Evolutionary conservation across 129 eudicot genomes (phyloP).

Genomic region (Tanacetum coccineum): DNA sequence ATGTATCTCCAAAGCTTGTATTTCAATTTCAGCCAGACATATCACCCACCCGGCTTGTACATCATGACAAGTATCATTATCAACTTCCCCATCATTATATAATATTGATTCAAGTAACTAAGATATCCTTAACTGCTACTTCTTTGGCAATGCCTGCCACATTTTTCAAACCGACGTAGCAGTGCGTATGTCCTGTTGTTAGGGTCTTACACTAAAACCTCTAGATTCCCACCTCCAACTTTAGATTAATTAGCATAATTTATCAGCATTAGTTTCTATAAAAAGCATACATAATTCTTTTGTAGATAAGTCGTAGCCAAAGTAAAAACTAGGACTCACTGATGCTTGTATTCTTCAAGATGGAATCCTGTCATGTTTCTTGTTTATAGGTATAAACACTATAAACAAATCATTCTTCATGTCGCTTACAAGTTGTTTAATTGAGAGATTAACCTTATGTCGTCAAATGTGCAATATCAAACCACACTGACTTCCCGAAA

Average conservation of each 20-base stretch:
- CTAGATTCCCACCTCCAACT: neutral
- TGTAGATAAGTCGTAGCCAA: neutral
- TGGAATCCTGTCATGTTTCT: too few species aligned
- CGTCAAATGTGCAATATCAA: too few species aligned
- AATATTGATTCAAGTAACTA: neutral
- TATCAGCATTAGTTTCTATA: neutral
- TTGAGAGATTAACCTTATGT: too few species aligned
- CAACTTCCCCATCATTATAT: neutral
- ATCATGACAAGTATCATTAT: neutral
- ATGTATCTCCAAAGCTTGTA: neutral
- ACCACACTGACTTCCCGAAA: too few species aligned
- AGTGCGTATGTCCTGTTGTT: neutral
- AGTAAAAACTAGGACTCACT: conserved; percentile 3
- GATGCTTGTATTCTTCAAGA: too few species aligned
- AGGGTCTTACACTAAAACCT: neutral
- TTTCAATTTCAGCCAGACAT: neutral
- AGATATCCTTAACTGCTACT: neutral
- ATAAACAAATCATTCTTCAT: too few species aligned
- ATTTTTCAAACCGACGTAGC: neutral
- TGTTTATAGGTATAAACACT: too few species aligned
- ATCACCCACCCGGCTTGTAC: neutral
- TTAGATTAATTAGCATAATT: too few species aligned
- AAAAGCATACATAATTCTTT: neutral
- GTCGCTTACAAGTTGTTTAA: too few species aligned
- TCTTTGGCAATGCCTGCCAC: neutral